A percentile compares a stretch with the other conserved stretches of the same genome.
Conservation (phyloP, 164 flowering plant species). For the Taxillus chinensis region DNA sequence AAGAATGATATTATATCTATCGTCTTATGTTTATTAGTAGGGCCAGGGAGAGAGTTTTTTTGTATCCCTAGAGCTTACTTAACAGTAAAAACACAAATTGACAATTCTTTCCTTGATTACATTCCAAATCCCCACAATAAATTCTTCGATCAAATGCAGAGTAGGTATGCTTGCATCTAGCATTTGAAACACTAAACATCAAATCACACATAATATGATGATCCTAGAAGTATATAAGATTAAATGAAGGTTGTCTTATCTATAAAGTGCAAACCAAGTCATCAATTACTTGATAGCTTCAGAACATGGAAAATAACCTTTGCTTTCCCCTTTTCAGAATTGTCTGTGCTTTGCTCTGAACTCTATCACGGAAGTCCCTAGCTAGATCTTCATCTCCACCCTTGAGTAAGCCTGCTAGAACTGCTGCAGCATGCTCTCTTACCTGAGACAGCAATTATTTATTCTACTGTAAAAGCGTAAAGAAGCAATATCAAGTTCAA, state of each 20-base stretch:
- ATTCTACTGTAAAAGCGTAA: neutral
- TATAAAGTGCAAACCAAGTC: neutral
- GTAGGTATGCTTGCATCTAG: no score
- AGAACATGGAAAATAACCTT: constrained; percentile 31
- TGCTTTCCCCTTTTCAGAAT: constrained; percentile 41
- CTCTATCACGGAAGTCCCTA: constrained; percentile 67
- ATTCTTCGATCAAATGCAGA: no score
- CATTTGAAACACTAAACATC: no score
- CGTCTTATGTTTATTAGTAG: no score
- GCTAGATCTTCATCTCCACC: constrained; percentile 76
- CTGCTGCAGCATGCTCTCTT: constrained; percentile 96
- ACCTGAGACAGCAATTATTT: constrained; percentile 40
- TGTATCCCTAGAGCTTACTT: no score
- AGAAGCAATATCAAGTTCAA: neutral
- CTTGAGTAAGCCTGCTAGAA: constrained; percentile 88
- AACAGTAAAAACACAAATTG: no score
- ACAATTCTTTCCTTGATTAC: no score
- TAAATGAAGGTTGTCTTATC: neutral
- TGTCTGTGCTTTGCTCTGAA: constrained; percentile 45
- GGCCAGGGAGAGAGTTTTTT: no score
- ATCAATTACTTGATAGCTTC: neutral
- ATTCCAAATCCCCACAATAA: no score
- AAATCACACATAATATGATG: no score
- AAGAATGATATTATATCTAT: no score
- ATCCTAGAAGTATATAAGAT: no score